Evolutionary conservation across 192 early-diverging fungal genomes (phyloP).

Genomic region (Linnemannia elongata): DNA sequence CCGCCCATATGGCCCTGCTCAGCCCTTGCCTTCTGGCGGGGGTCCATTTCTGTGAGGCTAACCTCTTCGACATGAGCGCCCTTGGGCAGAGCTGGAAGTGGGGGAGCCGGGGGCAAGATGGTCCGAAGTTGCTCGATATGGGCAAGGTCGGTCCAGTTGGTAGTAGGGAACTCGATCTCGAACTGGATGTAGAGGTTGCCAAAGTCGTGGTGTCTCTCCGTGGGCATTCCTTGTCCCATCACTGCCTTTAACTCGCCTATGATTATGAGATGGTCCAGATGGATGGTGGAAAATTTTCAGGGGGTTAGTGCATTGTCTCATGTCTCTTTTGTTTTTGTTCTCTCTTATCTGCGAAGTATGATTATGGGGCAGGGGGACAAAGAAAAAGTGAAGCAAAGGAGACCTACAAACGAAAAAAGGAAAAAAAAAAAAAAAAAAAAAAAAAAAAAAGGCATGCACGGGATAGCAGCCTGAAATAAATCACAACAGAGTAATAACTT

Average conservation of each 20-base stretch:
- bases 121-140: conserved; percentile 79
- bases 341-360: not conserved
- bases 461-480: not conserved
- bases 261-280: not conserved
- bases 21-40: conserved; percentile 71
- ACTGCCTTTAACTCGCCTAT: conserved; percentile 82
- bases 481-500: not conserved
- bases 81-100: conserved; percentile 46
- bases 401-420: not conserved
- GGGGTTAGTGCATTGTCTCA: conserved; percentile 1
- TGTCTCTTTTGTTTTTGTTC: not conserved
- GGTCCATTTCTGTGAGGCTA: conserved; percentile 79
- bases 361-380: not conserved
- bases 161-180: conserved; percentile 87
- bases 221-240: conserved; percentile 94
- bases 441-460: not conserved
- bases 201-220: conserved; percentile 83
- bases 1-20: conserved; percentile 66
- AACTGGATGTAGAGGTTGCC: conserved; percentile 95
- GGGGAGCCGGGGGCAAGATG: conserved; percentile 79
- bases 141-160: conserved; percentile 81
- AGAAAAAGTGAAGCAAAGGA: not conserved
- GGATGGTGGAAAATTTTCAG: not conserved
- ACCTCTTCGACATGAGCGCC: conserved; percentile 84
- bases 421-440: not conserved